phyloP scores from a whole-genome alignment of 768 basidiomycete genomes.

The Hirschioporus abietinus region DNA sequence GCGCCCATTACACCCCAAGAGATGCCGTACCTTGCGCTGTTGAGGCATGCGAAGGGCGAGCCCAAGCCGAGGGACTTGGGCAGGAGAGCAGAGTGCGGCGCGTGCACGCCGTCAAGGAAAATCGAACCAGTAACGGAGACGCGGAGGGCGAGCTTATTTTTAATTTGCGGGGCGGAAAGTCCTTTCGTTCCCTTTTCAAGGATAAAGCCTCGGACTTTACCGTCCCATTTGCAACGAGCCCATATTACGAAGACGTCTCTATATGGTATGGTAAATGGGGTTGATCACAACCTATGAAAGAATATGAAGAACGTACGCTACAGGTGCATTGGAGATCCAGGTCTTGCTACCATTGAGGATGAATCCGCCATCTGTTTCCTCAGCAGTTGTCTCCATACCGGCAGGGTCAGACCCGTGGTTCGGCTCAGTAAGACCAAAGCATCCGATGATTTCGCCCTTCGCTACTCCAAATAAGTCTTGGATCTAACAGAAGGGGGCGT shows the following conservation, averaged over 20 bases:
- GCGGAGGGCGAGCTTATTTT: slow-evolving; percentile 89
- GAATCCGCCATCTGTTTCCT: slow-evolving; percentile 81
- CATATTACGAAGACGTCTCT: slow-evolving; percentile 91
- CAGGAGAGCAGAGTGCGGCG: slow-evolving; percentile 69
- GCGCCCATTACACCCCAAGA: slow-evolving; percentile 97
- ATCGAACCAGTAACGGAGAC: slow-evolving; percentile 82
- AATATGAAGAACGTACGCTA: slow-evolving; percentile 53
- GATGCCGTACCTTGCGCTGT: slow-evolving; percentile 83
- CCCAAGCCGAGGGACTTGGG: slow-evolving; percentile 74
- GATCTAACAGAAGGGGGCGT: neutral
- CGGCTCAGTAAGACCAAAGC: slow-evolving; percentile 94
- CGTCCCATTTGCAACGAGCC: slow-evolving; percentile 95
- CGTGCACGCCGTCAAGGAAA: slow-evolving; percentile 87
- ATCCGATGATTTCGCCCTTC: slow-evolving; percentile 82
- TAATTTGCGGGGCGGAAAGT: slow-evolving; percentile 79
- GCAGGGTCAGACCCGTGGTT: slow-evolving; percentile 96
- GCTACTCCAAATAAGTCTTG: slow-evolving; percentile 35
- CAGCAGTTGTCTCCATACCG: slow-evolving; percentile 95
- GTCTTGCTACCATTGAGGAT: slow-evolving; percentile 90
- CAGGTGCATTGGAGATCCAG: slow-evolving; percentile 94
- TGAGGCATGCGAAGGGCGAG: slow-evolving; percentile 88
- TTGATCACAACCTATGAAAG: slow-evolving; percentile 9
- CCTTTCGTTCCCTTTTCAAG: slow-evolving; percentile 86
- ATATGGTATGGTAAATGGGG: slow-evolving; percentile 4
- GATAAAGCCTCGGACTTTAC: slow-evolving; percentile 83